Conservation (phyloP, 78 protist genomes). For the Dictyostelium capitatum region DNA sequence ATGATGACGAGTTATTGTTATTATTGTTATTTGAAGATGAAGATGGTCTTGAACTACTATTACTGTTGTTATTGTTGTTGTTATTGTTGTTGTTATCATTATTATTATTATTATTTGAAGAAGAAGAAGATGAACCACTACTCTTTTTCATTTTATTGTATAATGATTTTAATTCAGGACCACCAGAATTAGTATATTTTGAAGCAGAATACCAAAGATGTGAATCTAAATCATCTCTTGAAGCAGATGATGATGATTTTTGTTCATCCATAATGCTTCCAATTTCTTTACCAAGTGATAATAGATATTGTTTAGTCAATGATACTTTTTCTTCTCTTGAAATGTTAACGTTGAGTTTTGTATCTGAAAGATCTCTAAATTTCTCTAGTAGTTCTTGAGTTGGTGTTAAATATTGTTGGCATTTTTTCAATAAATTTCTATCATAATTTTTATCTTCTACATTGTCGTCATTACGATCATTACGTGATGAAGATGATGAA, state of each 20-base stretch:
- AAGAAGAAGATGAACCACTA: not conserved
- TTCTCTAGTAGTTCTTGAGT: conserved; percentile 28
- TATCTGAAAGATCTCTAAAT: conserved; percentile 49
- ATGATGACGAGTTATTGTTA: not conserved
- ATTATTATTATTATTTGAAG: not conserved
- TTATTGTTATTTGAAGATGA: conserved; percentile 1
- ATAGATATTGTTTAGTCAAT: conserved; percentile 54
- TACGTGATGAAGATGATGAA: not conserved
- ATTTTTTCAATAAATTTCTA: conserved; percentile 11
- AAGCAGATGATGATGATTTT: not conserved
- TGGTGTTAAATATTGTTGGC: conserved; percentile 47
- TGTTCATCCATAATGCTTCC: conserved; percentile 12
- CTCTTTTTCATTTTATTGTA: conserved; percentile 58
- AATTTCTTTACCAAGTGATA: conserved; percentile 59
- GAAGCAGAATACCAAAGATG: conserved; percentile 67
- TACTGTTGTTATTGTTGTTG: not conserved
- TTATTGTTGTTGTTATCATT: not conserved
- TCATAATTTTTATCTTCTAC: not conserved
- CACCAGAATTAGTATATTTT: conserved; percentile 61
- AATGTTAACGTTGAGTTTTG: not conserved
- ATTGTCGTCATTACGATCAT: not conserved
- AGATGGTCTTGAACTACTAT: not conserved
- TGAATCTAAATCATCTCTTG: conserved; percentile 2
- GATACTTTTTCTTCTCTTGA: conserved; percentile 54
- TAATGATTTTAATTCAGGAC: conserved; percentile 42